Evolutionary conservation across 306 rosid genomes (phyloP).

Genomic region (Prunus padus): DNA sequence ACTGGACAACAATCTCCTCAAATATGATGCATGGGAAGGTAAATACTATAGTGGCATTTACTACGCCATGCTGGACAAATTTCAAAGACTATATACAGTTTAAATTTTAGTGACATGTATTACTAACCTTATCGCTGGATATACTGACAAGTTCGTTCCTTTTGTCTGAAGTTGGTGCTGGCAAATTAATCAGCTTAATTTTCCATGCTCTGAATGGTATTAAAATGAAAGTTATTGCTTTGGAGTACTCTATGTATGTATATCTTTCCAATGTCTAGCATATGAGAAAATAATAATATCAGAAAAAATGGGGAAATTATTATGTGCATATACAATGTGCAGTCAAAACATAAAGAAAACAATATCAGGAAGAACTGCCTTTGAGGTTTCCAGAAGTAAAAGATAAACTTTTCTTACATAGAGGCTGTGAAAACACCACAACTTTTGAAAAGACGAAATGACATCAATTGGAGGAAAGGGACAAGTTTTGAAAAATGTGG

Average conservation of each 20-base stretch:
- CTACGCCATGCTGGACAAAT: no score
- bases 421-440: neutral
- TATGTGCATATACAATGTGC: neutral
- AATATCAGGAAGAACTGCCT: no score
- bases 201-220: conserved; percentile 61
- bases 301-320: neutral
- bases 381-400: neutral
- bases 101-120: neutral
- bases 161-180: conserved; percentile 34
- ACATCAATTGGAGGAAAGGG: neutral
- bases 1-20: conserved; percentile 41
- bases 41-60: no score
- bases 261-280: conserved; percentile 10
- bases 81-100: neutral
- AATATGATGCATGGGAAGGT: conserved; percentile 10
- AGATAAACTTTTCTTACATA: neutral
- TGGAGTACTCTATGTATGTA: conserved; percentile 17
- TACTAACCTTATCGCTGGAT: conserved; percentile 55
- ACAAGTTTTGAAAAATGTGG: neutral
- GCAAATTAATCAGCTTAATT: conserved; percentile 40
- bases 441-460: neutral
- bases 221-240: conserved; percentile 7
- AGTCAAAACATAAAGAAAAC: no score
- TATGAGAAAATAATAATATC: neutral
- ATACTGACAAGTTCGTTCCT: conserved; percentile 31